These are phyloP conservation scores for Phytophthora uliginosa DNA, from an alignment of 352 stramenopile genomes.

Conservation along the genomic window DNA sequence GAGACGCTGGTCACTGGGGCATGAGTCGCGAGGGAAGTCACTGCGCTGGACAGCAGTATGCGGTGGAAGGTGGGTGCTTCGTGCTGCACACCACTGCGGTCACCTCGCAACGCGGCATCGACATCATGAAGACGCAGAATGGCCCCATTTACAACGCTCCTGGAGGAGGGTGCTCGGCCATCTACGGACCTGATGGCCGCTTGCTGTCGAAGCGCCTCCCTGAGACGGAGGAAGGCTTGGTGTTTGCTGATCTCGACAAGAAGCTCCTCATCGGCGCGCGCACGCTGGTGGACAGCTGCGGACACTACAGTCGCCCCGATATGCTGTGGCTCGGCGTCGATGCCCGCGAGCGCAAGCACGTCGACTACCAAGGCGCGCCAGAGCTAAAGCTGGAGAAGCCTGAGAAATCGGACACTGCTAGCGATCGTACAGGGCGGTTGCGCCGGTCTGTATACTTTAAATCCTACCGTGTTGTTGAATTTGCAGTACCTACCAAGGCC, in stretches of 20 bases:
- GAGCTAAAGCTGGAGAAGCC: background rate
- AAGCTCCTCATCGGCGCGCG: slow-evolving; percentile 7
- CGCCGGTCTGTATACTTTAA: background rate
- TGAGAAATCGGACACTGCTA: slow-evolving; percentile 11
- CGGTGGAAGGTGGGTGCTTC: slow-evolving; percentile 31
- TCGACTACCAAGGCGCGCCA: slow-evolving; percentile 4
- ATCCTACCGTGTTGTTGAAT: background rate
- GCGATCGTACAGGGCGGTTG: background rate
- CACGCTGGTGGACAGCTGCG: slow-evolving; percentile 24
- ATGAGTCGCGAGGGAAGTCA: slow-evolving; percentile 30
- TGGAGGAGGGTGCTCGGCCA: slow-evolving; percentile 29
- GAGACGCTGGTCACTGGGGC: slow-evolving; percentile 24
- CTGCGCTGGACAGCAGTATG: slow-evolving; percentile 19
- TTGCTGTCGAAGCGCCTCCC: slow-evolving; percentile 12
- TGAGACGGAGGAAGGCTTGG: slow-evolving; percentile 26
- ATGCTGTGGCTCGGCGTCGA: slow-evolving; percentile 32
- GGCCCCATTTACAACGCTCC: slow-evolving; percentile 15
- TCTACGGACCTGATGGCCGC: slow-evolving; percentile 30
- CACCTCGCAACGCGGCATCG: slow-evolving; percentile 25
- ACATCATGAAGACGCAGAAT: slow-evolving; percentile 13
- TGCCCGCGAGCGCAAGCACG: slow-evolving; percentile 21
- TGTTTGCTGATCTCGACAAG: slow-evolving; percentile 36
- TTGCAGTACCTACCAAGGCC: no score
- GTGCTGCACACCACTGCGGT: slow-evolving; percentile 23
- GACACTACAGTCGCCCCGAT: slow-evolving; percentile 36